A percentile compares a stretch with the other conserved stretches of the same genome.
phyloP scores from a whole-genome alignment of 208 protist genomes.

The Trypanosoma cruzi region DNA sequence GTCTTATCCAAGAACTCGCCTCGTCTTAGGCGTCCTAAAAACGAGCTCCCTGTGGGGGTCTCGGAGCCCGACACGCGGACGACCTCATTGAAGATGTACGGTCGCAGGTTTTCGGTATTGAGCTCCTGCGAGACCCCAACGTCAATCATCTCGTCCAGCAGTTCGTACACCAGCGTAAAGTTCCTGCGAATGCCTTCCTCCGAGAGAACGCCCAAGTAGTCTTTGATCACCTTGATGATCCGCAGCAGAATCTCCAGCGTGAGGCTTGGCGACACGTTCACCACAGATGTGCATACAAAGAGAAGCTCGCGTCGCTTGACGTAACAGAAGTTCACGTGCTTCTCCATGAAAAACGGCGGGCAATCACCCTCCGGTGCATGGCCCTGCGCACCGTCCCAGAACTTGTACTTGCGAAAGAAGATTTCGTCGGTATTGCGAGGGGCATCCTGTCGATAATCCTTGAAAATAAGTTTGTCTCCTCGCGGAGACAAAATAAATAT shows the following conservation, averaged over 20 bases:
- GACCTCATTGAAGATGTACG: conserved; percentile 79
- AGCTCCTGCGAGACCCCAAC: conserved; percentile 85
- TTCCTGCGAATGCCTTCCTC: conserved; percentile 89
- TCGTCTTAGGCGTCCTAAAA: conserved; percentile 34
- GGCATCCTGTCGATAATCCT: conserved; percentile 85
- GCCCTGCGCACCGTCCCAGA: conserved; percentile 40
- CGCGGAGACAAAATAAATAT: conserved; percentile 85
- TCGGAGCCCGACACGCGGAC: conserved; percentile 28
- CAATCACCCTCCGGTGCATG: conserved; percentile 58
- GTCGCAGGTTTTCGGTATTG: conserved; percentile 74
- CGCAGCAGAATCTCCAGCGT: conserved; percentile 75
- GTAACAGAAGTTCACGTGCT: conserved; percentile 85
- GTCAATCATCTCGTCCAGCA: conserved; percentile 93
- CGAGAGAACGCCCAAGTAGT: conserved; percentile 86
- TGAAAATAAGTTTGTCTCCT: conserved; percentile 83
- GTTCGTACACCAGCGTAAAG: conserved; percentile 92
- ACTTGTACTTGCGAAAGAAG: conserved; percentile 87
- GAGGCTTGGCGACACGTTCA: conserved; percentile 74
- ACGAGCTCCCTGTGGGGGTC: conserved; percentile 21
- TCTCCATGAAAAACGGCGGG: conserved; percentile 63
- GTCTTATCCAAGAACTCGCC: conserved; percentile 40
- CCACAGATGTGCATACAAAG: conserved; percentile 80
- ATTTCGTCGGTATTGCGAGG: conserved; percentile 59
- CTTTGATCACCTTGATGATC: conserved; percentile 74
- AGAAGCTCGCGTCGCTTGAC: conserved; percentile 69